Percentiles rank a stretch among this genome's conserved stretches.
Evolutionary conservation across 441 rosid species (phyloP).

Genomic region (Erysimum cheiri): DNA sequence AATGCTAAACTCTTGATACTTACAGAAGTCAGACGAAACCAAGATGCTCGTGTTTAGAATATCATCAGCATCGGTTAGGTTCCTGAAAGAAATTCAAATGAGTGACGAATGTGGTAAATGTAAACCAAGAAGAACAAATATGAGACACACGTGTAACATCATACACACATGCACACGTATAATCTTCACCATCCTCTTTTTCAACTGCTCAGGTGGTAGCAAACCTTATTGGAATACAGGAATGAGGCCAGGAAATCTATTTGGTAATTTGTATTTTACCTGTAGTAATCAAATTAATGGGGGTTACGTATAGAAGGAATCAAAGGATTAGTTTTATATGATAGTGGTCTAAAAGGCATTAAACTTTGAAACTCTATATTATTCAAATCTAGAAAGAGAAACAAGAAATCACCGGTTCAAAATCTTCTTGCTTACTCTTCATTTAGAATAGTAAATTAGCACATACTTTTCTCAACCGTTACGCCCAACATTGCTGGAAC

Average conservation of each 20-base stretch:
- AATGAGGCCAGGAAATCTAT: slow-evolving; percentile 35
- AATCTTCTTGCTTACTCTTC: slow-evolving; percentile 42
- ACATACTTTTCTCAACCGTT: slow-evolving; percentile 44
- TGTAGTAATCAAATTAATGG: slow-evolving; percentile 20
- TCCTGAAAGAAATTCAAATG: slow-evolving; percentile 19
- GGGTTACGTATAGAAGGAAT: slow-evolving; percentile 18
- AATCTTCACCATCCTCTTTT: slow-evolving; percentile 10
- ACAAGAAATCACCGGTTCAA: slow-evolving; percentile 36
- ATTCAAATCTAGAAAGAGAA: slow-evolving; percentile 26
- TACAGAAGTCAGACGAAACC: slow-evolving; percentile 27
- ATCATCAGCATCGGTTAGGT: slow-evolving; percentile 8
- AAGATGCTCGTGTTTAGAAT: slow-evolving; percentile 16
- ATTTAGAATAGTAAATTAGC: slow-evolving; percentile 31
- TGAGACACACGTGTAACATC: slow-evolving; percentile 26
- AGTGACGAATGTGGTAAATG: slow-evolving; percentile 12
- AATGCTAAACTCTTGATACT: slow-evolving; percentile 22
- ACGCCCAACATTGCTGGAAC: slow-evolving; percentile 44
- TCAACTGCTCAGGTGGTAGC: slow-evolving; percentile 39
- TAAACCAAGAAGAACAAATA: slow-evolving; percentile 12
- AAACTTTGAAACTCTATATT: slow-evolving; percentile 24
- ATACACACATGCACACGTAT: slow-evolving; percentile 31
- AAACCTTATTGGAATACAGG: slow-evolving; percentile 29
- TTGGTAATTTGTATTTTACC: slow-evolving; percentile 27
- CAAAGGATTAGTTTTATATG: slow-evolving; percentile 21
- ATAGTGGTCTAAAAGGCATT: slow-evolving; percentile 34